A percentile compares a stretch with the other conserved stretches of the same genome.
These are phyloP conservation scores for Pseudonitzschia delicatissima DNA, from an alignment of 108 stramenopile genomes.

Conservation along the genomic window DNA sequence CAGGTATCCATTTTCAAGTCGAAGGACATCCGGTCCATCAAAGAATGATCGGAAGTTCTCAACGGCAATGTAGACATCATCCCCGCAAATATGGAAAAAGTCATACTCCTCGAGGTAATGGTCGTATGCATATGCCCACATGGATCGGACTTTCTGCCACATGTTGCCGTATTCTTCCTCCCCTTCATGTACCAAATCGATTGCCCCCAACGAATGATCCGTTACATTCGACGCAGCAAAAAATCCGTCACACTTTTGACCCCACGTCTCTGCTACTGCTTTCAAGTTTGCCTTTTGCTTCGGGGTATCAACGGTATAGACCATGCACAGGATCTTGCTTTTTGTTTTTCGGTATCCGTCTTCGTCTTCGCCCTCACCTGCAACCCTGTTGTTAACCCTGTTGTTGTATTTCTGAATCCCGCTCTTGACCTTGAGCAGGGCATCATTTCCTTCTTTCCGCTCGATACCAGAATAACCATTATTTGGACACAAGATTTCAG, in stretches of 20 bases:
- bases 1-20: not conserved
- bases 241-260: conserved; percentile 65
- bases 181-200: conserved; percentile 69
- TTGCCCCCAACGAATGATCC: conserved; percentile 39
- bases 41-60: conserved; percentile 47
- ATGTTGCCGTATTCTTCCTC: conserved; percentile 76
- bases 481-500: too few species aligned
- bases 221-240: conserved; percentile 63
- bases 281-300: conserved; percentile 4
- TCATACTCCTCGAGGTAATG: conserved; percentile 78
- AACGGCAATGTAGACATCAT: conserved; percentile 58
- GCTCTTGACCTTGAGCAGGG: too few species aligned
- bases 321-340: not conserved
- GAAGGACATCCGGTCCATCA: conserved; percentile 25
- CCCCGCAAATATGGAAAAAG: conserved; percentile 72
- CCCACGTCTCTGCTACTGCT: conserved; percentile 45
- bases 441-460: too few species aligned
- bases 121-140: conserved; percentile 66
- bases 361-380: too few species aligned
- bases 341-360: too few species aligned
- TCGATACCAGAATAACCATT: too few species aligned
- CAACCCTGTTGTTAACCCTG: too few species aligned
- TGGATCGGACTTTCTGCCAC: conserved; percentile 87
- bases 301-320: not conserved
- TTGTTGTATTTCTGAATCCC: too few species aligned